These are phyloP conservation scores for Aspergillus sparsus DNA, from an alignment of 495 filamentous ascomycete genomes.

Conservation along the genomic window DNA sequence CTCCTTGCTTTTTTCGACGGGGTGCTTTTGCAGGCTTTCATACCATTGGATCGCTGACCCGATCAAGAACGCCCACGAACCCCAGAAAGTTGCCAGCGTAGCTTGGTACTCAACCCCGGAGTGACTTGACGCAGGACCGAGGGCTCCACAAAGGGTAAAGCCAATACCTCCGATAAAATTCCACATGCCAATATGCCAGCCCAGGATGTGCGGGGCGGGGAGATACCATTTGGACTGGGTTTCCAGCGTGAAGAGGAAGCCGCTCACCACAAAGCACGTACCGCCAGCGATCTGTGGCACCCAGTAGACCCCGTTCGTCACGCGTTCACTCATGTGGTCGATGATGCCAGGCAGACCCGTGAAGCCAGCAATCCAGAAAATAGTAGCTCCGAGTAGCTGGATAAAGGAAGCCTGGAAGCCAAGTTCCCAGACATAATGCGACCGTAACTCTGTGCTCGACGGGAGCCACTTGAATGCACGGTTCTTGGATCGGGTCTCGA, in stretches of 20 bases:
- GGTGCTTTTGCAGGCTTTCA: constrained; percentile 61
- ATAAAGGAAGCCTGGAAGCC: constrained; percentile 66
- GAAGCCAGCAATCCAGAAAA: constrained; percentile 68
- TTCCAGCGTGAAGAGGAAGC: constrained; percentile 66
- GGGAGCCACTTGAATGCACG: constrained; percentile 63
- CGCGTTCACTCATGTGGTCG: constrained; percentile 43
- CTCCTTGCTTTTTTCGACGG: constrained; percentile 41
- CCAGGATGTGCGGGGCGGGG: constrained; percentile 59
- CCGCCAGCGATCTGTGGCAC: constrained; percentile 69
- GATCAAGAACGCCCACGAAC: constrained; percentile 69
- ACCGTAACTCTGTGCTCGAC: constrained; percentile 53
- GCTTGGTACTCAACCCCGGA: constrained; percentile 59
- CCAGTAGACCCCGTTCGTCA: constrained; percentile 64
- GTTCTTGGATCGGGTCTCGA: constrained; percentile 10
- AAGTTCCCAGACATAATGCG: constrained; percentile 66
- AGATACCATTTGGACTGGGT: constrained; percentile 67
- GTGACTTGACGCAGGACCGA: constrained; percentile 53
- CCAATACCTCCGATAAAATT: constrained; percentile 64
- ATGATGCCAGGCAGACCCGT: constrained; percentile 62
- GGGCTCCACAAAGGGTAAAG: constrained; percentile 67
- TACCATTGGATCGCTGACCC: constrained; percentile 67
- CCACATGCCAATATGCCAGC: constrained; percentile 62
- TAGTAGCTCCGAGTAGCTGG: constrained; percentile 62
- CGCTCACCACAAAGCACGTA: constrained; percentile 60
- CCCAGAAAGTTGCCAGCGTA: constrained; percentile 64